A percentile compares a stretch with the other conserved stretches of the same genome.
Conservation (phyloP, 2,329 filamentous ascomycete species). For the Aspergillus candidus region DNA sequence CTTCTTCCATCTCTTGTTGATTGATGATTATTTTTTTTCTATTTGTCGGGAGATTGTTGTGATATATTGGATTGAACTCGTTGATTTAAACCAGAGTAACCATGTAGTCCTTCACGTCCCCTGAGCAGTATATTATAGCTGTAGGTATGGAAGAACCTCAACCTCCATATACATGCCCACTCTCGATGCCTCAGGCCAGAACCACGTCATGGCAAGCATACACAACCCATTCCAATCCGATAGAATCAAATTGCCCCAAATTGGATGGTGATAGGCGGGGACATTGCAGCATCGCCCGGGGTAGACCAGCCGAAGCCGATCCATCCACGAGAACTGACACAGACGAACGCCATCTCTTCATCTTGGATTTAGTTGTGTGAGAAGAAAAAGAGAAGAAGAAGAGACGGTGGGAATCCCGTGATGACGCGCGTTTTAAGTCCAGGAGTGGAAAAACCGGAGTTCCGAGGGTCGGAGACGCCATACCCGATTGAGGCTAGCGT, state of each 20-base stretch:
- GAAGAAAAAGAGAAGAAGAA: constrained; percentile 23
- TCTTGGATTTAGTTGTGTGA: constrained; percentile 40
- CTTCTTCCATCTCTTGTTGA: no score
- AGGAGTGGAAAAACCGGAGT: constrained; percentile 8
- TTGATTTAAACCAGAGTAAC: not conserved
- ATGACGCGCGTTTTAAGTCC: not conserved
- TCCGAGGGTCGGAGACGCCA: constrained; percentile 13
- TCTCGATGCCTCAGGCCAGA: no score
- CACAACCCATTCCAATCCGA: constrained; percentile 31
- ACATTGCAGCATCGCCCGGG: constrained; percentile 36
- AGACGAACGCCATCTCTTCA: constrained; percentile 33
- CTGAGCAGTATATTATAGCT: no score
- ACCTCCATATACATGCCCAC: no score
- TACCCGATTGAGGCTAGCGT: constrained; percentile 18
- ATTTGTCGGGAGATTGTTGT: no score
- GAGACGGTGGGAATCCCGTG: constrained; percentile 3
- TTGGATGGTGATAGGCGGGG: constrained; percentile 32
- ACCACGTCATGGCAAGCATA: not conserved
- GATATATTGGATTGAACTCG: no score
- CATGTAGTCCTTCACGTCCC: not conserved
- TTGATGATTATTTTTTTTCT: no score
- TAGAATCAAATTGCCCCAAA: constrained; percentile 24
- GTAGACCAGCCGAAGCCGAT: constrained; percentile 21
- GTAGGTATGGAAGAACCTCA: no score
- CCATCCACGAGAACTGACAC: constrained; percentile 32